Base-by-base conservation (phyloP, 495 filamentous ascomycete genomes). In the Tuber magnatum region DNA sequence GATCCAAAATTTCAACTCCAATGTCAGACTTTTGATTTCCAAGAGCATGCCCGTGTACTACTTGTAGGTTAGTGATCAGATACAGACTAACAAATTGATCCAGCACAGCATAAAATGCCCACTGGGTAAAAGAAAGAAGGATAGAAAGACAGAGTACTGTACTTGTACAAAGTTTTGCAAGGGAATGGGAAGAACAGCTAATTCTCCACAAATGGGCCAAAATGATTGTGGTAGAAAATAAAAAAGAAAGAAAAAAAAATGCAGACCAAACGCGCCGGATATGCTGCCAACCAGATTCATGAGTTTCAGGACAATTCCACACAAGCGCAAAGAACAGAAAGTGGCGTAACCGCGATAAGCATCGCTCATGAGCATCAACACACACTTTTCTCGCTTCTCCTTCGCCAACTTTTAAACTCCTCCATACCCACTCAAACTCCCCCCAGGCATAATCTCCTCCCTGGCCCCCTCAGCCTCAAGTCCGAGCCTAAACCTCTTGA, bases 391-490 rank as follows among this genome's bases (percentile, higher is more conserved):
- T 48, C 39, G 41, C 8, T 40, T 40, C 38, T 6, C n/a, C 44
- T 41, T 43, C 32, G 6, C 18, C 69, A 77, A 69, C 7, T 38
- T n/a, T 39, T 76, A 80, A 41, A 80, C 77, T 9, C 78, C 71
- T 22, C 77, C 78, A 43, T 80, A 80, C 41, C 78, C 78, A 51
- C 73, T 80, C 51, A 80, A 39, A 48, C 73, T 75, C 40, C 80
- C 77, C 24, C 75, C 83, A 75, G 84, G 84, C 79, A 85, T 85
- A 40, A 81, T 28, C 28, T 68, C 68, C 16, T 73, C 51, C 68
- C 78, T 77, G n/a, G 81, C 82, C 22, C 76, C 80, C 73, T 84
- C 83, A 7, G 84, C 84, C 75, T 86, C 84, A 42, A 82, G 78
- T 35, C 83, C 83, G 9, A 86, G 61, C 32, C 81, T 73, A 61